Evolutionary conservation across 2,329 filamentous ascomycete genomes (phyloP).

Genomic region (Fusarium aywerte): DNA sequence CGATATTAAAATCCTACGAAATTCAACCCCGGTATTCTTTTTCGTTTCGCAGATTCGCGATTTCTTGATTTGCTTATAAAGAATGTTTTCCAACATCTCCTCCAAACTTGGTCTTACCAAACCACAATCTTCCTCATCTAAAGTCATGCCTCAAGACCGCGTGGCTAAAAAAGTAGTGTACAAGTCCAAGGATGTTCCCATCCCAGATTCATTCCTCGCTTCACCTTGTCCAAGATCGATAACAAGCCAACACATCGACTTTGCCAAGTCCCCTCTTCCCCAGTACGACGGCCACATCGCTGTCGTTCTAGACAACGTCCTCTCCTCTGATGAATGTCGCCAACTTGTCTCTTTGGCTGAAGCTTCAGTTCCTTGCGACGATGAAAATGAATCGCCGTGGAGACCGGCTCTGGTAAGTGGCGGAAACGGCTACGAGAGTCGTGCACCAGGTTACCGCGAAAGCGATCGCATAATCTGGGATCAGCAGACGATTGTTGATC

Average conservation of each 20-base stretch:
- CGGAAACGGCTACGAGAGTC: conserved; percentile 68
- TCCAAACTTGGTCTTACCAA: conserved; percentile 39
- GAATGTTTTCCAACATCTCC: conserved; percentile 41
- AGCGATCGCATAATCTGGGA: conserved; percentile 85
- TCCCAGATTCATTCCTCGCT: conserved; percentile 59
- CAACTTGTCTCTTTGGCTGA: conserved; percentile 64
- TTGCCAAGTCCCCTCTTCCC: conserved; percentile 58
- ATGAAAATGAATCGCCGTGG: conserved; percentile 61
- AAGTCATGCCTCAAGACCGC: background rate
- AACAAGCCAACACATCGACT: conserved; percentile 61
- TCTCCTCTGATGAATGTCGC: conserved; percentile 67
- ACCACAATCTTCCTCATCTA: background rate
- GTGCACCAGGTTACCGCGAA: conserved; percentile 67
- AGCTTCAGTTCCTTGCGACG: conserved; percentile 55
- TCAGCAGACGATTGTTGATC: conserved; percentile 67
- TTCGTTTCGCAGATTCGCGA: background rate
- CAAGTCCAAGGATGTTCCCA: conserved; percentile 47
- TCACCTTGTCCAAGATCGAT: conserved; percentile 54
- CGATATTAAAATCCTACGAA: too few relatives aligned
- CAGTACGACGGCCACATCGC: conserved; percentile 66
- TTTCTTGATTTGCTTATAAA: conserved; percentile 1
- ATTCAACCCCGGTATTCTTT: background rate
- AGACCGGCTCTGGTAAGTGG: conserved; percentile 74
- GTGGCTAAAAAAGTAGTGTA: conserved; percentile 39
- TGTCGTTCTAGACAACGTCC: conserved; percentile 68